Base-by-base conservation (phyloP, 768 basidiomycete species). In the Mycena vulgaris region DNA sequence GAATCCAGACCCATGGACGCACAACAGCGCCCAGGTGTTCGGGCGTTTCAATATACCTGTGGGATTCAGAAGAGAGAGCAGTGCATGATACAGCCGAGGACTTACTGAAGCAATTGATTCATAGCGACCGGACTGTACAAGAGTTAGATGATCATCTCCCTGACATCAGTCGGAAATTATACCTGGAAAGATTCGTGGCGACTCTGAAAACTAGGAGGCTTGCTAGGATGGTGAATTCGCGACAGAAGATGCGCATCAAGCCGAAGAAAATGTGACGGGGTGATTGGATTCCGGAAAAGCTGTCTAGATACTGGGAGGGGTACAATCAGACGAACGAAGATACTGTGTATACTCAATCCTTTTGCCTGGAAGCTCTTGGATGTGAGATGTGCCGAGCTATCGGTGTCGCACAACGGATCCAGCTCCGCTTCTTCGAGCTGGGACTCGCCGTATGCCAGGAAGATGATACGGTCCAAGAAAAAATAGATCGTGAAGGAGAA, bases 1-100 rank as follows among this genome's bases (percentile, higher is more conserved):
- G 28, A 21, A 93, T 86, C 92, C 92, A 94, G 11, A 93, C 86
- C 89, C 92, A 93, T 0, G 93, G 93, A 37, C 86, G 85, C 33
- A 91, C 74, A 0, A 89, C 84, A n/a, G 77, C 25, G 13, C 2
- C 76, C 17, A 81, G 77, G 0, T 76, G 21, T 45, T 14, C n/a
- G n/a, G n/a, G 42, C 17, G 67, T 85, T 79, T 93, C 91, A 37
- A 94, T 78, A 73, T 92, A 90, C 40, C 87, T 90, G 61, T 37
- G n/a, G 9, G 5, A 42, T 28, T 35, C 48, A 13, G 42, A 60
- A 37, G 28, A 31, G 27, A 19, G 42, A 52, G 13, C 27, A n/a
- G 30, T 19, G 57, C 31, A 9, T 8, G 7, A 14, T 25, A 6
- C 23, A 14, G 40, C 25, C 25, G 42, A 27, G 21, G 33, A 69